Evolutionary conservation across 2,329 filamentous ascomycete genomes (phyloP).

Genomic region (Gaeumannomyces tritici): DNA sequence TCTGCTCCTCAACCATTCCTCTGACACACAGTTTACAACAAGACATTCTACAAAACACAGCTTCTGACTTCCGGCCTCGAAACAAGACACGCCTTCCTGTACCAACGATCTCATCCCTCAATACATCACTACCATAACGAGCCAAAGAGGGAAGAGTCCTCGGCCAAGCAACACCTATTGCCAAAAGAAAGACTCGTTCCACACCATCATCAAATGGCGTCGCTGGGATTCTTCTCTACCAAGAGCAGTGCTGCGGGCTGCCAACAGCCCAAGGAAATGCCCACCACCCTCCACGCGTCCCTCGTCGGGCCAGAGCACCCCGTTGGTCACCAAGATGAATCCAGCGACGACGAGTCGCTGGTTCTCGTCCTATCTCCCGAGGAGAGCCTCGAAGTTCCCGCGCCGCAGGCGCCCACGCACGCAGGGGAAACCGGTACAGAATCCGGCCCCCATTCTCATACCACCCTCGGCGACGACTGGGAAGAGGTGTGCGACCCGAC

Average conservation of each 20-base stretch:
- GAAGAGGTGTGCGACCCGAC: background rate
- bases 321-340: background rate
- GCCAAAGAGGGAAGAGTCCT: too few species aligned
- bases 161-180: background rate
- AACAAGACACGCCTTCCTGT: too few species aligned
- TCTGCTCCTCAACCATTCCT: too few species aligned
- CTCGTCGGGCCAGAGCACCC: background rate
- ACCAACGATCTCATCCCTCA: too few species aligned
- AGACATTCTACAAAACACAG: too few species aligned
- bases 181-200: background rate
- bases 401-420: background rate
- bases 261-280: background rate
- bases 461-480: too few species aligned
- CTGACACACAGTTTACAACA: too few species aligned
- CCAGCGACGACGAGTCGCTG: background rate
- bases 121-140: too few species aligned
- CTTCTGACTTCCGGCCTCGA: background rate
- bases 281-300: background rate
- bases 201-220: background rate
- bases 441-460: background rate
- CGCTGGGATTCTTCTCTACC: background rate
- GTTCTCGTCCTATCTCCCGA: background rate
- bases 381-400: background rate
- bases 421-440: background rate
- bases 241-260: background rate